Evolutionary conservation across 305 asterid genomes (phyloP).

Genomic region (Coffea humblotiana): DNA sequence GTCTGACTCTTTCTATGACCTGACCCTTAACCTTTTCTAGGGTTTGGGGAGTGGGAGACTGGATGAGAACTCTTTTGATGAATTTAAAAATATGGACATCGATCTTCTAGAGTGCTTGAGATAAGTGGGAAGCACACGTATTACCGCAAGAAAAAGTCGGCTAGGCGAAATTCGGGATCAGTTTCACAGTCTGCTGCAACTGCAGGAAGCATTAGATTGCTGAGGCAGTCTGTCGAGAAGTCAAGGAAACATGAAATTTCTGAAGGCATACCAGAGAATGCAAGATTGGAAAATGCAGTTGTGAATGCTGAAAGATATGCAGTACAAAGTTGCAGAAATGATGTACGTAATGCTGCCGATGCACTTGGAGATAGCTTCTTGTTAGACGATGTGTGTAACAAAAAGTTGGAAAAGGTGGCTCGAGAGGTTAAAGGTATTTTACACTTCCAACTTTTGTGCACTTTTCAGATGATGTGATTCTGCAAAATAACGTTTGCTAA

Average conservation of each 20-base stretch:
- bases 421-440: conserved; percentile 53
- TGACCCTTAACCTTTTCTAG: conserved; percentile 32
- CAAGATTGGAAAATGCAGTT: conserved; percentile 26
- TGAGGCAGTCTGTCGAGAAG: conserved; percentile 45
- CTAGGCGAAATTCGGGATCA: conserved; percentile 41
- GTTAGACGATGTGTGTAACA: conserved; percentile 28
- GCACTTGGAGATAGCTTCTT: conserved; percentile 33
- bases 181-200: conserved; percentile 41
- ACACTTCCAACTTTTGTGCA: conserved; percentile 15
- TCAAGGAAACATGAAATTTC: conserved; percentile 41
- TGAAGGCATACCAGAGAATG: conserved; percentile 34
- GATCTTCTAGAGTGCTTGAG: conserved; percentile 41
- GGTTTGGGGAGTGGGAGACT: conserved; percentile 33
- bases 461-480: conserved; percentile 15
- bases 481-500: conserved; percentile 18
- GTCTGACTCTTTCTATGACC: not conserved
- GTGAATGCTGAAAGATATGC: conserved; percentile 26
- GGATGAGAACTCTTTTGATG: conserved; percentile 25
- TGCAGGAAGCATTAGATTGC: conserved; percentile 34
- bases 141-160: conserved; percentile 56
- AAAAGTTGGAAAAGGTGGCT: conserved; percentile 37
- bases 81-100: conserved; percentile 25
- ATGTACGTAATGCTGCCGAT: conserved; percentile 31
- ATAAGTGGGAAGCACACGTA: conserved; percentile 52
- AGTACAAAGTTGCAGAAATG: conserved; percentile 28